Base-by-base conservation (phyloP, 2,329 filamentous ascomycete species). In the Xylariales sp. region DNA sequence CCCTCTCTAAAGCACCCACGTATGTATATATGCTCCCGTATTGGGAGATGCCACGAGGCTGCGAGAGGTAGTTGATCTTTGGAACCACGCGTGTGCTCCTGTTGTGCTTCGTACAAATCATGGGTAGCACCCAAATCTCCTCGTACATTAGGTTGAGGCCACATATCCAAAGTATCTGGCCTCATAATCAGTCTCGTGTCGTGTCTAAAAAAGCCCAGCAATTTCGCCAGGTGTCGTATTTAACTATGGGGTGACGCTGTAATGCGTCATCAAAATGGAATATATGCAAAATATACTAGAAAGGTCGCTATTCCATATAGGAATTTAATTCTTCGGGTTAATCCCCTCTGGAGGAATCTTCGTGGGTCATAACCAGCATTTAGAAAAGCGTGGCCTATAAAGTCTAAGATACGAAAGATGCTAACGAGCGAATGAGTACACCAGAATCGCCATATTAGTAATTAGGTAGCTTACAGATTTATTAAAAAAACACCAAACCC, bases 231-330 rank as follows among this genome's bases (percentile, higher is more conserved):
- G 18, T 18, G 23, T 12, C 18, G 14, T 61, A 39, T 62, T 18
- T 52, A 52, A 28, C 41, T 36, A 23, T 39, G n/a, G 12, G 18
- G 39, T 57, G 57, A 23, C 7, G 23, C 16, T 41, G 14, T 16
- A 3, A 12, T 10, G 41, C 16, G 52, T 16, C 18, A 46, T 74
- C 56, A 77, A 55, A 76, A 76, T 60, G 75, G 75, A 65, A 77
- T 76, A 71, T 75, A 77, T 59, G 75, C 75, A 67, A 76, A 77
- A 72, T 75, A 77, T 62, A 77, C 75, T 61, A 77, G 71, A 58
- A 76, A 75, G 1, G 75, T 77, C 52, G 71, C 71, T 62, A 73
- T 67, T n/a, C 70, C 72, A 58, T 75, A 77, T 43, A 76, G 49
- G 34, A 71, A 18, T 60, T 77, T 76, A 57, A 68, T 72, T 50